Evolutionary conservation across 2,329 filamentous ascomycete genomes (phyloP).

Genomic region (Alternaria sp.): DNA sequence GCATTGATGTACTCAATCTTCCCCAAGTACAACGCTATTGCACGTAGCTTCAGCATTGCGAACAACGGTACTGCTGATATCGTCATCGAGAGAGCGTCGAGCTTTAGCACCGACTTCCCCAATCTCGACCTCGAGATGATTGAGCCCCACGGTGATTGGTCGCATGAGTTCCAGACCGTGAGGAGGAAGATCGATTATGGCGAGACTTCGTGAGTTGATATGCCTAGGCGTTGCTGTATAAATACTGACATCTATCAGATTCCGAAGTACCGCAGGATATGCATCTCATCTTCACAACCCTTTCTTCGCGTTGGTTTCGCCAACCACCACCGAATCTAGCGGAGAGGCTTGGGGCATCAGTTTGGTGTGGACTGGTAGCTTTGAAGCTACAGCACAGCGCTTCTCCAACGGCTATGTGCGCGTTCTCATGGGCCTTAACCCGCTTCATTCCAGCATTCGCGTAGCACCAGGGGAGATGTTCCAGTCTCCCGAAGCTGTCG

Average conservation of each 20-base stretch:
- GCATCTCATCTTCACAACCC: conserved; percentile 70
- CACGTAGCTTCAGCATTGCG: conserved; percentile 66
- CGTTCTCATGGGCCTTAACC: conserved; percentile 66
- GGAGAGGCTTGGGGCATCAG: conserved; percentile 71
- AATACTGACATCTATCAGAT: conserved; percentile 51
- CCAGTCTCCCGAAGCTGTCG: conserved; percentile 67
- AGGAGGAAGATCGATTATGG: conserved; percentile 65
- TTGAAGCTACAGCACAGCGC: conserved; percentile 66
- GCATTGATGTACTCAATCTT: conserved; percentile 70
- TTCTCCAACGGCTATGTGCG: conserved; percentile 68
- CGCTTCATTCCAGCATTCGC: conserved; percentile 65
- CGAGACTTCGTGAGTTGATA: conserved; percentile 36
- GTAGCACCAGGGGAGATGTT: conserved; percentile 64
- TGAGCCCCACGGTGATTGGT: conserved; percentile 68
- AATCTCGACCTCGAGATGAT: conserved; percentile 68
- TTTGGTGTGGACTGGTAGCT: conserved; percentile 69
- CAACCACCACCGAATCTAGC: conserved; percentile 64
- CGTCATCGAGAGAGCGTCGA: conserved; percentile 63
- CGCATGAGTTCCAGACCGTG: conserved; percentile 62
- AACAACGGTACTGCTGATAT: conserved; percentile 64
- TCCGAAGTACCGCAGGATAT: conserved; percentile 67
- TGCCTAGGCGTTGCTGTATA: background rate
- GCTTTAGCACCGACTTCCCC: conserved; percentile 67
- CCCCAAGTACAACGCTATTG: conserved; percentile 66
- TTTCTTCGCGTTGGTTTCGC: conserved; percentile 64